Percentiles rank a stretch among this genome's conserved stretches.
phyloP scores from a whole-genome alignment of 2,329 filamentous ascomycete genomes.

The Cercospora janseana region DNA sequence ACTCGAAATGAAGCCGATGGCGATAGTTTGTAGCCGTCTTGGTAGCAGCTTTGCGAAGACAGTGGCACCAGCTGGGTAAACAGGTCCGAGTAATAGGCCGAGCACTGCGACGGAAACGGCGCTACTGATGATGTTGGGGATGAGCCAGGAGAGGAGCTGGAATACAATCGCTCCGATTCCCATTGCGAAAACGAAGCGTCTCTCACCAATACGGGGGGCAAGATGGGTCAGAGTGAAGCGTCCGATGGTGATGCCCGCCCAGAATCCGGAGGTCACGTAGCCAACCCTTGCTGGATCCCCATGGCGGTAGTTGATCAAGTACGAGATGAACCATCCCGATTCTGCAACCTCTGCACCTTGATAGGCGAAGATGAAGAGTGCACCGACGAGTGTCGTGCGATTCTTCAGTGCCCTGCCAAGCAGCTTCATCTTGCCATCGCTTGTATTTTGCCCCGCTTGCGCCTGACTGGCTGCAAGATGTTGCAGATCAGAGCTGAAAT shows the following conservation, averaged over 20 bases:
- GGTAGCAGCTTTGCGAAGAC: constrained; percentile 63
- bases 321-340: constrained; percentile 83
- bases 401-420: constrained; percentile 53
- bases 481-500: constrained; percentile 47
- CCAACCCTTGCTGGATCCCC: constrained; percentile 70
- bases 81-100: constrained; percentile 71
- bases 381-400: constrained; percentile 66
- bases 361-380: constrained; percentile 81
- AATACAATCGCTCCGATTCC: constrained; percentile 63
- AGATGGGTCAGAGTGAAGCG: constrained; percentile 68
- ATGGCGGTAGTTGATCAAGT: constrained; percentile 69
- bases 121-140: constrained; percentile 43
- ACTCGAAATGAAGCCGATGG: constrained; percentile 66
- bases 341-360: constrained; percentile 82
- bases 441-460: constrained; percentile 39
- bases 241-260: constrained; percentile 50
- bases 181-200: constrained; percentile 63
- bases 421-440: constrained; percentile 50
- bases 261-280: constrained; percentile 71
- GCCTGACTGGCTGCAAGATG: constrained; percentile 44
- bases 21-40: constrained; percentile 59
- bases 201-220: constrained; percentile 68
- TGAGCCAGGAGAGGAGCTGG: constrained; percentile 70
- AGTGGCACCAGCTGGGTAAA: constrained; percentile 71
- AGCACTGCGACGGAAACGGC: constrained; percentile 57